Conservation (phyloP, 352 stramenopile genomes). For the Phytophthora lateralis region DNA sequence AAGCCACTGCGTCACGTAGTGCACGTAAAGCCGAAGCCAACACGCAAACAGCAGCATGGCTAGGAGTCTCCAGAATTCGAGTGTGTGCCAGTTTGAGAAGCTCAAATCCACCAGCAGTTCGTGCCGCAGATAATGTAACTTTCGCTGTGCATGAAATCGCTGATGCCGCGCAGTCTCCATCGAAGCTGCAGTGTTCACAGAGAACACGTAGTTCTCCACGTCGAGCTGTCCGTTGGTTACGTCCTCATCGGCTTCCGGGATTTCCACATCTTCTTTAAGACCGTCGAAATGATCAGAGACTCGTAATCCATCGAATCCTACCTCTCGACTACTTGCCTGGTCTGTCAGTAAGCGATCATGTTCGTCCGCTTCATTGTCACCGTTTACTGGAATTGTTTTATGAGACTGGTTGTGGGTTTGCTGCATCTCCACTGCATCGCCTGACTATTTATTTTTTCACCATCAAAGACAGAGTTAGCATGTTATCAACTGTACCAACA, state of each 20-base stretch:
- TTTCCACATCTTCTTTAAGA: conserved; percentile 13
- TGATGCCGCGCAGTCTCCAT: conserved; percentile 60
- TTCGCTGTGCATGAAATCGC: conserved; percentile 67
- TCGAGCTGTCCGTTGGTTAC: conserved; percentile 13
- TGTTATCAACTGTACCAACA: neutral
- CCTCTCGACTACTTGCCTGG: conserved; percentile 9
- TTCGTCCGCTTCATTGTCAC: conserved; percentile 5
- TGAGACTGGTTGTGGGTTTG: conserved; percentile 7
- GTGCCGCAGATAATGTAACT: conserved; percentile 80
- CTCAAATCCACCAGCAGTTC: conserved; percentile 83
- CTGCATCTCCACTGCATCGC: conserved; percentile 26
- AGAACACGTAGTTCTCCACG: conserved; percentile 61
- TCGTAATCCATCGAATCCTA: conserved; percentile 8
- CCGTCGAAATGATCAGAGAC: conserved; percentile 15
- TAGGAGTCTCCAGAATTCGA: conserved; percentile 84
- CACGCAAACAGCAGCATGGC: conserved; percentile 69
- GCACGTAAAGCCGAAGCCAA: conserved; percentile 89
- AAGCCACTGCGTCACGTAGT: conserved; percentile 89
- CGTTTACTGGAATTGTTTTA: conserved; percentile 7
- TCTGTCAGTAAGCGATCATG: conserved; percentile 10
- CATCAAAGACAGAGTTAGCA: neutral
- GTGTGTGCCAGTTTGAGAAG: conserved; percentile 48
- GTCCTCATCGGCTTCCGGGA: conserved; percentile 10
- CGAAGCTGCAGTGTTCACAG: conserved; percentile 48
- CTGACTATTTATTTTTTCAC: conserved; percentile 27